Percentiles rank a stretch among this genome's conserved stretches.
phyloP scores from a whole-genome alignment of 306 rosid genomes.

The Acacia crassicarpa region DNA sequence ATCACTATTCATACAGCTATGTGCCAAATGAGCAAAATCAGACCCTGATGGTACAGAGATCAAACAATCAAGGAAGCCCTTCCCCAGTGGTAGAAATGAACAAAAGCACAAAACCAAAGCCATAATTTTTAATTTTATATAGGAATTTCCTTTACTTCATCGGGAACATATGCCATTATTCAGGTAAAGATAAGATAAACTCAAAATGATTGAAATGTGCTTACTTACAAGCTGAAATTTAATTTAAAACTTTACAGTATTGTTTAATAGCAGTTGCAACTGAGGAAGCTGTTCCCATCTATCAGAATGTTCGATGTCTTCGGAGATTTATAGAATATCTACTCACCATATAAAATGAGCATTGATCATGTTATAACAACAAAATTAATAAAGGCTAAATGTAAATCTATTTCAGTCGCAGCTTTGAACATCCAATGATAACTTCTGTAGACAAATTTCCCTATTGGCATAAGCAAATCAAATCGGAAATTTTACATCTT shows the following conservation, averaged over 20 bases:
- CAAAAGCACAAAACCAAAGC: slow-evolving; percentile 2
- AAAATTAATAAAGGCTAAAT: not conserved
- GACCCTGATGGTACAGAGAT: not conserved
- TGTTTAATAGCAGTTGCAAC: not conserved
- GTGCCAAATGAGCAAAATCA: not conserved
- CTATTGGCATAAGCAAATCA: not conserved
- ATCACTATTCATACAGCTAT: not conserved
- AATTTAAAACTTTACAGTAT: too few species aligned
- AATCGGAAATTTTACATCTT: not conserved
- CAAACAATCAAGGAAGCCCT: not conserved
- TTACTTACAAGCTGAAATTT: not conserved
- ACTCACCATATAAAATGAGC: not conserved
- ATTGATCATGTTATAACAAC: not conserved
- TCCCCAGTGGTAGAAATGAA: not conserved
- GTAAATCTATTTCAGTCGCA: not conserved
- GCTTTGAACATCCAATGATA: not conserved
- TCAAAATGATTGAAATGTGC: too few species aligned
- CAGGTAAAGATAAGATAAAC: not conserved
- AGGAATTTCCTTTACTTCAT: not conserved
- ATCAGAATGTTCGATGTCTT: not conserved
- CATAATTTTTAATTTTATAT: not conserved
- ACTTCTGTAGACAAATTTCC: not conserved
- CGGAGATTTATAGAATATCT: not conserved
- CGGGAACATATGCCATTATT: not conserved
- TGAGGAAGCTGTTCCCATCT: not conserved